A percentile compares a stretch with the other conserved stretches of the same genome.
phyloP scores from a whole-genome alignment of 1,284 basidiomycete genomes.

The Chondrostereum purpureum region DNA sequence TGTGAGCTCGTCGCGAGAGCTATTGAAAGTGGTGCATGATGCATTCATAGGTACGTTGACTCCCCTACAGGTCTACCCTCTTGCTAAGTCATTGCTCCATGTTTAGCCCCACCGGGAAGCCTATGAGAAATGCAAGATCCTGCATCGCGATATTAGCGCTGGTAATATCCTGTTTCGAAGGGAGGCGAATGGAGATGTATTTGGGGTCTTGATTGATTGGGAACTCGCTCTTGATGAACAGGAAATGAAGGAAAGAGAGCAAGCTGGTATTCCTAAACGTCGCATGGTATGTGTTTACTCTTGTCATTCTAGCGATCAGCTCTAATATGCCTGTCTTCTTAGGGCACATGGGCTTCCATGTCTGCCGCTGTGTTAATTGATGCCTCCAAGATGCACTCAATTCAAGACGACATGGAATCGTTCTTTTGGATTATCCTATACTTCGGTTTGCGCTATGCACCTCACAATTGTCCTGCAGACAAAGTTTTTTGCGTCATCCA shows the following conservation, averaged over 20 bases:
- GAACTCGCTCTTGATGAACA: background rate
- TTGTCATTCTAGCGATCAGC: background rate
- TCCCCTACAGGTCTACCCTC: background rate
- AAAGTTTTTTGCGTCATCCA: background rate
- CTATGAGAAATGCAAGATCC: background rate
- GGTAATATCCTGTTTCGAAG: background rate
- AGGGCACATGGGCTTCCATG: background rate
- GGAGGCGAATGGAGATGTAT: background rate
- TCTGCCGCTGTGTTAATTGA: background rate
- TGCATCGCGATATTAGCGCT: background rate
- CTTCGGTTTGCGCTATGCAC: background rate
- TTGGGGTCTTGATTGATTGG: background rate
- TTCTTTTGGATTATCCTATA: background rate
- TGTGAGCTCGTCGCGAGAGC: background rate
- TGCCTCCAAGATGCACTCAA: background rate
- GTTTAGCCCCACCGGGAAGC: background rate
- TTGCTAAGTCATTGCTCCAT: background rate
- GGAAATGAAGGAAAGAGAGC: background rate
- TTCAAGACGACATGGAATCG: conserved; percentile 1
- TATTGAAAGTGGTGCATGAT: background rate
- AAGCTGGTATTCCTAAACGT: background rate
- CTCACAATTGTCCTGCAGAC: background rate
- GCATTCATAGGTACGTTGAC: background rate
- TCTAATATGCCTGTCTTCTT: background rate
- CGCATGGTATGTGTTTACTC: background rate